Base-by-base conservation (phyloP, 176 grass and related monocot species). In the Rhynchospora breviuscula region DNA sequence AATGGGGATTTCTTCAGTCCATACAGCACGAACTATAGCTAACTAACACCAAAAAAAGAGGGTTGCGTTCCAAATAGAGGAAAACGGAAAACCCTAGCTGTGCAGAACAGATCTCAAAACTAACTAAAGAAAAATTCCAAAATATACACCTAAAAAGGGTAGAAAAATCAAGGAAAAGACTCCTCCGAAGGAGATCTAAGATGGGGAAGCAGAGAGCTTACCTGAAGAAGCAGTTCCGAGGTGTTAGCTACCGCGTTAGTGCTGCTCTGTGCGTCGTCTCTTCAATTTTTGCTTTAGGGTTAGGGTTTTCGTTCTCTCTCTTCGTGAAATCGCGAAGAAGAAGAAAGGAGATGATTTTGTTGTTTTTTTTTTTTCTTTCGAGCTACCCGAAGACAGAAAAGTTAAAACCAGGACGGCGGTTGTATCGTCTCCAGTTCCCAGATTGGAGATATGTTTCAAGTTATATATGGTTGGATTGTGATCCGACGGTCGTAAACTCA, bases 321-420 rank as follows among this genome's bases (percentile, higher is more conserved):
- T 76, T 76, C 72, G 22, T 76, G 72, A 53, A 76, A 76, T 76
- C 48, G 21, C 21, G 72, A 76, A 46, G 72, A 76, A 76, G 72
- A 56, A 72, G 26, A 29, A 29, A 56, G 48, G 5, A 51, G 72
- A 25, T 22, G 69, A 12, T 49, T 40, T 40, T 40, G 35, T 40
- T 40, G 2, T 40, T 5, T 73, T 73, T 22, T 5, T 64, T 64
- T 64, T 22, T 59, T 64, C 33, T 35, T 35, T 48, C 45, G 17
- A 47, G 40, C 8, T 21, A 21, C 43, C 44, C 18, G 68, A 22
- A 15, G 65, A 2, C 7, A 68, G 31, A 40, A n/a, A n/a, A 29
- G 63, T 46, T 52, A 54, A 45, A 21, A 21, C 6, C 1, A 8
- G 47, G 10, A 8, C 21, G 13, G 21, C 21, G 71, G 52, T 53